These are phyloP conservation scores for Microthyrium microscopicum DNA, from an alignment of 2,329 filamentous ascomycete genomes.

Conservation along the genomic window DNA sequence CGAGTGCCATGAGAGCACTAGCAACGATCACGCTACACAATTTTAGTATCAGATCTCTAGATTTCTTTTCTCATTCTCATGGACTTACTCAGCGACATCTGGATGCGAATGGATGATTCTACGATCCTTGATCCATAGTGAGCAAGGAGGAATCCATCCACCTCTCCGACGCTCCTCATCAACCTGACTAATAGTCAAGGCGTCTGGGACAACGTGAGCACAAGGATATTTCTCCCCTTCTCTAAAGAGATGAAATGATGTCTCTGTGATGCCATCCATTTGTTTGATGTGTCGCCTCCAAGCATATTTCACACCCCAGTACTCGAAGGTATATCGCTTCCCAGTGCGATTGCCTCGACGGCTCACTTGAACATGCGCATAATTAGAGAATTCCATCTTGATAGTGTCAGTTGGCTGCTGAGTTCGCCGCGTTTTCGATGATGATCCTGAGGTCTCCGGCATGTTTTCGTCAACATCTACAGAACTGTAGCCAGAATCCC, in stretches of 20 bases:
- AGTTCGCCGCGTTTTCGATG: background rate
- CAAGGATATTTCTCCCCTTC: conserved; percentile 47
- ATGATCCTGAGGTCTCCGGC: conserved; percentile 4
- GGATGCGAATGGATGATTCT: conserved; percentile 50
- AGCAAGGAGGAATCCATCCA: conserved; percentile 79
- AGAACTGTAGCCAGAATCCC: conserved; percentile 43
- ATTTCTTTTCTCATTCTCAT: conserved; percentile 14
- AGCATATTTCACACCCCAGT: conserved; percentile 74
- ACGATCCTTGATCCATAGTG: conserved; percentile 75
- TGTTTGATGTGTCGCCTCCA: conserved; percentile 65
- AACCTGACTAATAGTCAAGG: conserved; percentile 52
- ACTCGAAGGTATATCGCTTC: conserved; percentile 80
- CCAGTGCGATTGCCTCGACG: conserved; percentile 46
- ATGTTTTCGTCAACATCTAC: conserved; percentile 18
- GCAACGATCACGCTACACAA: conserved; percentile 60
- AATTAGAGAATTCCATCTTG: conserved; percentile 92
- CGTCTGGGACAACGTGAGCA: conserved; percentile 74
- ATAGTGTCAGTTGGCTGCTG: conserved; percentile 52
- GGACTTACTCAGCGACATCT: conserved; percentile 73
- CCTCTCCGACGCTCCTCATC: conserved; percentile 59
- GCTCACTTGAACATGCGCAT: conserved; percentile 74
- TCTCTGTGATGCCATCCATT: conserved; percentile 43
- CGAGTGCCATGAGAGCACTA: conserved; percentile 74
- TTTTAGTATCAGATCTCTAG: conserved; percentile 7
- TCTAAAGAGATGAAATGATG: conserved; percentile 67